Percentiles rank a stretch among this genome's conserved stretches.
Conservation (phyloP, 345 rosid genomes). For the Acer campestre region DNA sequence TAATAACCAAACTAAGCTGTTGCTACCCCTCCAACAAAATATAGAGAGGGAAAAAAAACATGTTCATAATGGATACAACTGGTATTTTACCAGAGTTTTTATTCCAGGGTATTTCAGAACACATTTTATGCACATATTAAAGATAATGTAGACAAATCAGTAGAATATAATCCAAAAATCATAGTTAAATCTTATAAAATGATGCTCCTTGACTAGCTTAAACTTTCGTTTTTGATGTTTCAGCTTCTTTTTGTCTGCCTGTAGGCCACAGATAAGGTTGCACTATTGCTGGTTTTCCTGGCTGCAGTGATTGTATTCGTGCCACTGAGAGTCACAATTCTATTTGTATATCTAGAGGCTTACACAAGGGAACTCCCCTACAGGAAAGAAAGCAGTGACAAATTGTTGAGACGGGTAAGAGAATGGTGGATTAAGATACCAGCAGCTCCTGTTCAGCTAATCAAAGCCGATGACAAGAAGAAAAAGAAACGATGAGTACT, state of each 20-base stretch:
- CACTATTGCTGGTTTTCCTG: slow-evolving; percentile 49
- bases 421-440: slow-evolving; percentile 97
- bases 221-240: neutral
- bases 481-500: slow-evolving; percentile 52
- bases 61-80: neutral
- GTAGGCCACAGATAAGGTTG: slow-evolving; percentile 83
- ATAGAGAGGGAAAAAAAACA: too few species aligned
- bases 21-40: too few species aligned
- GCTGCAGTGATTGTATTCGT: slow-evolving; percentile 60
- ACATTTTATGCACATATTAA: neutral
- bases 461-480: slow-evolving; percentile 51
- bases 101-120: neutral
- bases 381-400: slow-evolving; percentile 75
- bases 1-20: too few species aligned
- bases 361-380: slow-evolving; percentile 76
- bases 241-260: slow-evolving; percentile 8
- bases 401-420: slow-evolving; percentile 65
- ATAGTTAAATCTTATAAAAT: neutral
- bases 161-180: neutral
- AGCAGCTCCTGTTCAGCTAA: slow-evolving; percentile 81
- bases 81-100: neutral
- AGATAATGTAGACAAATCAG: neutral
- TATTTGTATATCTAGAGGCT: slow-evolving; percentile 60
- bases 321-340: slow-evolving; percentile 54
- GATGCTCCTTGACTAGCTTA: neutral